Evolutionary conservation across 371 early-diverging fungal species (phyloP), one percentile per base, ranked within the genome.

Genomic region (Mucor racemosus): DNA sequence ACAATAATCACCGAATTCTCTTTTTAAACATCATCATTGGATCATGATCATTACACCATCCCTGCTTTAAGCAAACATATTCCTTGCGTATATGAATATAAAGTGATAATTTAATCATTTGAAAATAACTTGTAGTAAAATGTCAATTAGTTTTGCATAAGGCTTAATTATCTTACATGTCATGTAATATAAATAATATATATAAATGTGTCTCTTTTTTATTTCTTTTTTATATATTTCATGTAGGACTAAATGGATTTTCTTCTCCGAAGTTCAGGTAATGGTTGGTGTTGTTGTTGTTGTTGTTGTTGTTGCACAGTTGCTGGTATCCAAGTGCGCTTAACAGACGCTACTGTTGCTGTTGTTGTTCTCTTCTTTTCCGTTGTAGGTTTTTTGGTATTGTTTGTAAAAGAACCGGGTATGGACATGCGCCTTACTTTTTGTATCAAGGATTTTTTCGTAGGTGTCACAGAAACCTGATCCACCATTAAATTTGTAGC

Each of bases 401-500:
- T 35, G 50, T 41, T 41, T 35, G 21, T 58, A 67, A 62, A 75
- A 3, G 72, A 55, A 54, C 76, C 76, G 21, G 76, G 76, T 39
- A 75, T 62, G 19, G 67, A 69, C 14, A 72, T 36, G 15, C 63
- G 71, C 34, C 69, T 65, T 17, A 58, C 31, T 48, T 13, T 36
- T 44, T 58, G 21, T 7, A 21, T 46, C 40, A 36, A 61, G 6
- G 57, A 54, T 33, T 46, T 68, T 19, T 46, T 46, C 19, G 46
- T 46, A 15, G 68, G 65, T 58, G 19, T 58, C 14, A 70, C 58
- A 15, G 61, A 58, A 10, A 69, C 72, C n/a, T 61, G 64, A 60
- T 74, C 71, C 2, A 80, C 71, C 62, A 78, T 67, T 17, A 80
- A 26, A 57, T 78, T 76, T 6, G 78, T 70, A 6, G 77, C 40